phyloP scores from a whole-genome alignment of 2,329 filamentous ascomycete genomes.

The Penicillium palitans region DNA sequence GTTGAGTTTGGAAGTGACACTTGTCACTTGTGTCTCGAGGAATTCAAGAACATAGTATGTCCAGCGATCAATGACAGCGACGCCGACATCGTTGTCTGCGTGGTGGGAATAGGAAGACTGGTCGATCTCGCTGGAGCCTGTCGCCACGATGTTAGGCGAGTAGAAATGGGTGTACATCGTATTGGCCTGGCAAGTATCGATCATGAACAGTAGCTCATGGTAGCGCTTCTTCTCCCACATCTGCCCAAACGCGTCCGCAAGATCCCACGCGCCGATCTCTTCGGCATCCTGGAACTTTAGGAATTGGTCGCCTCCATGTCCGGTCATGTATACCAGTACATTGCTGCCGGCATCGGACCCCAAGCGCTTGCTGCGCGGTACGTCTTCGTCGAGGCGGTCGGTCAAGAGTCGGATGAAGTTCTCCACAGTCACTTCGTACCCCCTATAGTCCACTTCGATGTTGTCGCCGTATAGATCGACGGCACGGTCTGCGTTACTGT shows the following conservation, averaged over 20 bases:
- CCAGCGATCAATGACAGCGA: conserved; percentile 97
- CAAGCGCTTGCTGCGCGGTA: conserved; percentile 89
- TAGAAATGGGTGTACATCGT: conserved; percentile 99
- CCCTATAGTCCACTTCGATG: conserved; percentile 97
- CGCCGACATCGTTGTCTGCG: conserved; percentile 95
- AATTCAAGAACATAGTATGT: conserved; percentile 99
- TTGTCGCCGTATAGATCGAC: conserved; percentile 98
- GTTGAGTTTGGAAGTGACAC: conserved; percentile 82
- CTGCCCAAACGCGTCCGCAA: conserved; percentile 96
- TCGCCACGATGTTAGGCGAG: conserved; percentile 96
- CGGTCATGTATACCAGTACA: conserved; percentile 98
- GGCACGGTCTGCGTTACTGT: conserved; percentile 94
- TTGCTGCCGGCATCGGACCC: conserved; percentile 95
- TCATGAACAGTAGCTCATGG: conserved; percentile 98
- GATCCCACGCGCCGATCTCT: conserved; percentile 93
- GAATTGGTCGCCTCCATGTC: conserved; percentile 96
- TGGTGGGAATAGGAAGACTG: conserved; percentile 97
- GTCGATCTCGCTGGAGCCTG: conserved; percentile 92
- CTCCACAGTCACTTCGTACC: conserved; percentile 98
- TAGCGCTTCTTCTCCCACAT: conserved; percentile 99
- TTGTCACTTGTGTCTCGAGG: conserved; percentile 83
- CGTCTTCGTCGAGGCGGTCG: conserved; percentile 89
- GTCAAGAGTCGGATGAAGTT: conserved; percentile 96
- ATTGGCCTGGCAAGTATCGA: conserved; percentile 98
- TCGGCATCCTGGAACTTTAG: conserved; percentile 98